Base-by-base conservation (phyloP, 2,329 filamentous ascomycete genomes). In the Orbilia quercus region DNA sequence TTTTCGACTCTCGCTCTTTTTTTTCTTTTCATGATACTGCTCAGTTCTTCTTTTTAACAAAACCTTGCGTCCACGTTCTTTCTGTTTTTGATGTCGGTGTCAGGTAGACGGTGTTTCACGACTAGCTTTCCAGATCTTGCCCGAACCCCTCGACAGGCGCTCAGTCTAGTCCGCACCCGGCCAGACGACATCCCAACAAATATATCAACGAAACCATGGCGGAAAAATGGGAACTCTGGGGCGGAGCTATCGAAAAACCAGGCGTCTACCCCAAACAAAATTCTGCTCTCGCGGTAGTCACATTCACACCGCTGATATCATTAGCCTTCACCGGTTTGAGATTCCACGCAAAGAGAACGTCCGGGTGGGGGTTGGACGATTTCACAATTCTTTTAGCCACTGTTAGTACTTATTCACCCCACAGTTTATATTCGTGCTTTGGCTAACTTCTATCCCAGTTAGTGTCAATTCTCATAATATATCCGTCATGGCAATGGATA, bases 381-480 rank as follows among this genome's bases (percentile, higher is more conserved):
- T 81, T 79, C 78, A 74, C 81, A 28, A 80, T 82, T 69, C 78
- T 79, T 14, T 22, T 80, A 16, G 80, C 80, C 36, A 75, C 78
- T 7, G 75, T 76, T 71, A 59, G 74, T 55, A 28, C 12, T 42
- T 23, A 25, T 4, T 25, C 25, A 11, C 4, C 5, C 2, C 11
- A 31, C 20, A 23, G 34, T 3, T 63, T 34, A 14, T 34, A 22
- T 60, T n/a, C 12, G 45, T 18, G 31, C 38, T 31, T 23, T 2
- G 55, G 59, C 53, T 76, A 73, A 53, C 72, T 7, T 11, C 42
- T 14, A 57, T 80, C 77, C 79, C 78, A 81, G 53, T 79, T 80
- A 54, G 79, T 81, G 78, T 81, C 80, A 77, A 79, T 81, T 75
- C 76, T 80, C 2, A 79, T 80, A 25, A 75, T 81, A 45, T 73